phyloP scores from a whole-genome alignment of 1,284 basidiomycete genomes.

The Puccinia novopanici region DNA sequence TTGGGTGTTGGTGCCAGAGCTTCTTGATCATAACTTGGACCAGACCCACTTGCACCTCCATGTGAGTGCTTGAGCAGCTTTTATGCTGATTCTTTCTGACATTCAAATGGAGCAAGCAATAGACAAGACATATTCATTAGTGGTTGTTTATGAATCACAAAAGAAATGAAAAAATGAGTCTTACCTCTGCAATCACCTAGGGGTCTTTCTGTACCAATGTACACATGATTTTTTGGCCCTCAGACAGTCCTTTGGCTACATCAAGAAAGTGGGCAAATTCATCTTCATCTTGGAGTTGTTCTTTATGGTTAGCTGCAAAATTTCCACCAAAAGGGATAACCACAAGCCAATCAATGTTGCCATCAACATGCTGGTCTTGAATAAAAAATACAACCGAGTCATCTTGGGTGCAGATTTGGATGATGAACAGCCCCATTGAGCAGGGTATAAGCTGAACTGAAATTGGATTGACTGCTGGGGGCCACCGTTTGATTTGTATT shows the following conservation, averaged over 20 bases:
- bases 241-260: neutral
- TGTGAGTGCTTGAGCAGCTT: neutral
- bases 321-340: neutral
- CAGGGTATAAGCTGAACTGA: too few relatives aligned
- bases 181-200: neutral
- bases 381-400: neutral
- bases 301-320: constrained; percentile 4
- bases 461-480: too few relatives aligned
- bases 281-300: neutral
- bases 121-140: too few relatives aligned
- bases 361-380: neutral
- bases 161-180: neutral
- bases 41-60: neutral
- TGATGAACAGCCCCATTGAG: too few relatives aligned
- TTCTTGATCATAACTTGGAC: neutral
- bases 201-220: too few relatives aligned
- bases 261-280: neutral
- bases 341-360: constrained; percentile 6
- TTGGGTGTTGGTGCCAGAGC: neutral
- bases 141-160: too few relatives aligned
- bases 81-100: neutral
- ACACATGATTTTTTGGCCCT: neutral
- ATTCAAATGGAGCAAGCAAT: neutral
- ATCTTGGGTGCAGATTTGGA: too few relatives aligned
- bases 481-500: too few relatives aligned